Evolutionary conservation across 495 filamentous ascomycete species (phyloP), one percentile per base, ranked within the genome.

Genomic region (Aspergillus hancockii): DNA sequence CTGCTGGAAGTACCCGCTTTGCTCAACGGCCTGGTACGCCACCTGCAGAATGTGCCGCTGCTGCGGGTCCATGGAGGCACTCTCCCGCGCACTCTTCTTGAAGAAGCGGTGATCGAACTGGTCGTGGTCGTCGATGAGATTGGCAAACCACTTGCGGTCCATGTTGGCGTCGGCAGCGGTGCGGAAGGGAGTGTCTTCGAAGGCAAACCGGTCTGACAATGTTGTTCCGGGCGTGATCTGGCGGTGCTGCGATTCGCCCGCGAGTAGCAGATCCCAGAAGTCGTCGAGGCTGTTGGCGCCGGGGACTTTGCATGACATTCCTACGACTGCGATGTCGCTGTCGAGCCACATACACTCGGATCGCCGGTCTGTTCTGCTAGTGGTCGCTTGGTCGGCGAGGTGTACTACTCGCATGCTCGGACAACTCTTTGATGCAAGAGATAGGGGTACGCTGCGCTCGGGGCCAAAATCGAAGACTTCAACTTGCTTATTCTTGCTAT

Each of bases 71-170:
- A 75, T 80, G 3, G 69, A 67, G 0, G 59, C 56, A 0, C 73
- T 69, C 61, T 86, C 83, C 2, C 77, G 70, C 0, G 72, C 58
- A 28, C 63, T 74, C 30, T 64, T 72, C 54, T 71, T 74, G 72
- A 84, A 87, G 68, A 86, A 84, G 12, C 63, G 52, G 49, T 80
- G 75, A 52, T 86, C 83, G 36, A 82, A 82, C 0, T 62, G 57
- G 47, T 81, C 79, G 13, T 46, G 41, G 30, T 76, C 70, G 8
- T 63, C 30, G 8, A 84, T 52, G 49, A 83, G 81, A 50, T 81
- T 80, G 1, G 71, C 81, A 40, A 61, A 83, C 67, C 65, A 81
- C 14, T 75, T 77, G 6, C 71, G 43, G 5, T 70, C 70, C 0
- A 60, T 40, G 22, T 76, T 67, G 6, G 2, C 9, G 7, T 12